Evolutionary conservation across 306 rosid species (phyloP).

Genomic region (Gleditsia sinensis): DNA sequence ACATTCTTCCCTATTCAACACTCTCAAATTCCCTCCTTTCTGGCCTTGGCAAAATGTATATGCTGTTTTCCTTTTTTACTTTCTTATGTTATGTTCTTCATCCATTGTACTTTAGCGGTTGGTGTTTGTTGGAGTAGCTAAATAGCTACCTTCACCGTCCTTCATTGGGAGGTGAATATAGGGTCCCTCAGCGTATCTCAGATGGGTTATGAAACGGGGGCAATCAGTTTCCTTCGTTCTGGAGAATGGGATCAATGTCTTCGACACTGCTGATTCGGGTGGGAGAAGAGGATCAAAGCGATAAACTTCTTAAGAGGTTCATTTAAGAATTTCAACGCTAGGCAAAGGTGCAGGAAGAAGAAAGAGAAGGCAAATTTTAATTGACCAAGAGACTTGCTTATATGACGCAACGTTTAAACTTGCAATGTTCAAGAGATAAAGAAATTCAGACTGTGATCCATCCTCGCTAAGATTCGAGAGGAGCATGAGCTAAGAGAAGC

Average conservation of each 20-base stretch:
- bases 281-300: slow-evolving; percentile 87
- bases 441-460: too few relatives aligned
- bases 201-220: slow-evolving; percentile 96
- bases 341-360: background rate
- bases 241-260: slow-evolving; percentile 73
- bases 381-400: too few relatives aligned
- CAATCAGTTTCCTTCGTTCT: slow-evolving; percentile 75
- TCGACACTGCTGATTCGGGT: slow-evolving; percentile 87
- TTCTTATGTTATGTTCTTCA: background rate
- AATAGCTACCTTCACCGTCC: slow-evolving; percentile 6
- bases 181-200: slow-evolving; percentile 82
- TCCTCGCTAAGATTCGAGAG: too few relatives aligned
- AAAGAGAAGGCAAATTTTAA: too few relatives aligned
- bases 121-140: background rate
- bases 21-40: slow-evolving; percentile 61
- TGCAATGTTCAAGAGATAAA: too few relatives aligned
- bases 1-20: slow-evolving; percentile 54
- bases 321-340: slow-evolving; percentile 66
- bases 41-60: slow-evolving; percentile 66
- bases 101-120: background rate
- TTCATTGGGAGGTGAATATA: slow-evolving; percentile 64
- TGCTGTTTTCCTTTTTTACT: background rate
- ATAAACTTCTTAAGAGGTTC: slow-evolving; percentile 76
- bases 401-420: too few relatives aligned
- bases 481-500: too few relatives aligned